phyloP scores from a whole-genome alignment of 2,329 filamentous ascomycete genomes.

The Pseudogymnoascus sp. region DNA sequence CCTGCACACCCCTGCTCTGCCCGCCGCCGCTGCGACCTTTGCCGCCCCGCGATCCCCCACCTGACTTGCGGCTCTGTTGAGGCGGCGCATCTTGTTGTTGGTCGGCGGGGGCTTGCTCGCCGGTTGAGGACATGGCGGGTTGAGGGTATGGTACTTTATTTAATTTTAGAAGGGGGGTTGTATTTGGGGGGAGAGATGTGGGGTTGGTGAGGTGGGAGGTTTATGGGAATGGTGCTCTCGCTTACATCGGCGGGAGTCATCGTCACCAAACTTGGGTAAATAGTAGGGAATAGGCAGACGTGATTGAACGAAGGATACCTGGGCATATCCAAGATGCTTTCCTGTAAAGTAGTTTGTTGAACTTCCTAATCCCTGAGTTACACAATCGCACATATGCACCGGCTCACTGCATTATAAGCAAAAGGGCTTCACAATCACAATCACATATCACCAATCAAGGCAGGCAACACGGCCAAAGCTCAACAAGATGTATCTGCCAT shows the following conservation, averaged over 20 bases:
- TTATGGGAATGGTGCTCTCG: not conserved
- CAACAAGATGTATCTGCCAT: conserved; percentile 3
- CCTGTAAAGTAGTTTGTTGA: not conserved
- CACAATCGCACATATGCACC: not conserved
- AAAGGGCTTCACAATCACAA: not conserved
- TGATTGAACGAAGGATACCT: not conserved
- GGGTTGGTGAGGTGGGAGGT: not conserved
- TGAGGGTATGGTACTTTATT: not conserved
- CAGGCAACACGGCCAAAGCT: not conserved
- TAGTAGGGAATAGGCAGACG: not conserved
- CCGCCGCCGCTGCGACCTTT: conserved; percentile 13
- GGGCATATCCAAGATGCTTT: not conserved
- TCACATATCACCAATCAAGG: not conserved
- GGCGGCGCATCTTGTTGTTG: not conserved
- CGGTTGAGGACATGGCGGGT: not conserved
- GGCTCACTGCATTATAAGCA: not conserved
- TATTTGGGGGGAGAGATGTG: not conserved
- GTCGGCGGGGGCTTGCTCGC: not conserved
- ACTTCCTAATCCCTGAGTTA: not conserved
- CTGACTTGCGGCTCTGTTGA: not conserved
- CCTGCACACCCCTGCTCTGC: conserved; percentile 21
- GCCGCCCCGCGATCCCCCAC: conserved; percentile 9
- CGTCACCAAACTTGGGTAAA: not conserved
- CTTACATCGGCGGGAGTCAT: not conserved
- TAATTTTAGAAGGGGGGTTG: not conserved